Evolutionary conservation across 2,329 filamentous ascomycete species (phyloP).

Genomic region (Hypoxylon sp.): DNA sequence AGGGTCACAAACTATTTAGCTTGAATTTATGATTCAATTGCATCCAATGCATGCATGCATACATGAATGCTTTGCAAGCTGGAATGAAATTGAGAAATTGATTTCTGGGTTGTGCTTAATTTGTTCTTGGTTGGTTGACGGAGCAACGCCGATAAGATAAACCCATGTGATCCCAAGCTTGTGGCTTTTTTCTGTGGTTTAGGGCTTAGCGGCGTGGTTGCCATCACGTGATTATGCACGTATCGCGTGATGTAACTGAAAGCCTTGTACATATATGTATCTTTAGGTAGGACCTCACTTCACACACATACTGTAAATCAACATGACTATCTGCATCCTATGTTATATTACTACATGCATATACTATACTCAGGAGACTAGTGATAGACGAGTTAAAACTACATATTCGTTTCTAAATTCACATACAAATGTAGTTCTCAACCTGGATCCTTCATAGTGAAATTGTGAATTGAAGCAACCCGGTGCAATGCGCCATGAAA

Average conservation of each 20-base stretch:
- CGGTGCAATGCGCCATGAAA: not conserved
- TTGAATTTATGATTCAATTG: conserved; percentile 10
- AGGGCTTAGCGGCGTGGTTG: conserved; percentile 13
- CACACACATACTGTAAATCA: too few relatives aligned
- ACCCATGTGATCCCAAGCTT: not conserved
- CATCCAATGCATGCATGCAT: not conserved
- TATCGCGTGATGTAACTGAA: not conserved
- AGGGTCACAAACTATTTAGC: conserved; percentile 3
- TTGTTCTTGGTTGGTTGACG: conserved; percentile 29
- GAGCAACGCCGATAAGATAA: conserved; percentile 27
- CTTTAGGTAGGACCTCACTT: too few relatives aligned
- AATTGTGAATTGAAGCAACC: not conserved
- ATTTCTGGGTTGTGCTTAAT: conserved; percentile 24
- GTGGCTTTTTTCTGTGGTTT: not conserved
- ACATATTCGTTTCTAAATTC: not conserved
- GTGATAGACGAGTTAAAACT: too few relatives aligned
- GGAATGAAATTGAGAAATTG: conserved; percentile 18
- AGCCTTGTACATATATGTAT: too few relatives aligned
- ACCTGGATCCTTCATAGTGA: not conserved
- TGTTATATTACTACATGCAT: not conserved
- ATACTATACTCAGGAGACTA: not conserved
- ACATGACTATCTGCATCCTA: not conserved
- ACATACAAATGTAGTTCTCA: not conserved
- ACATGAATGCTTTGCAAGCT: not conserved
- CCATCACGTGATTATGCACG: not conserved